These are phyloP conservation scores for Ambrosiella beaveri DNA, from an alignment of 2,329 filamentous ascomycete species.

Conservation along the genomic window DNA sequence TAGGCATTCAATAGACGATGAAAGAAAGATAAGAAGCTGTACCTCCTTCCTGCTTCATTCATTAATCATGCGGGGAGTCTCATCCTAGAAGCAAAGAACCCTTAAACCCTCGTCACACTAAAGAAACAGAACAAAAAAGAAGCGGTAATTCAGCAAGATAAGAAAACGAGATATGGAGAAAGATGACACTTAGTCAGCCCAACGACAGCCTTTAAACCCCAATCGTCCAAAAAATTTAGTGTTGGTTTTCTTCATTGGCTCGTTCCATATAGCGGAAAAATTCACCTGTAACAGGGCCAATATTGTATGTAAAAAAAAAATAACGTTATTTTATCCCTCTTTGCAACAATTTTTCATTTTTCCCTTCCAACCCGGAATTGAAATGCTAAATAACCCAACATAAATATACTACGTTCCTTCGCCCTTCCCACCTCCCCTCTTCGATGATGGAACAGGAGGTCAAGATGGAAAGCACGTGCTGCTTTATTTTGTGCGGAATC, in stretches of 20 bases:
- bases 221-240: neutral
- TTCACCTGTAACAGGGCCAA: neutral
- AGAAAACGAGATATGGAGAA: too few species aligned
- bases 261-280: neutral
- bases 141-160: too few species aligned
- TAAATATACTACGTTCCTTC: neutral
- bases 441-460: neutral
- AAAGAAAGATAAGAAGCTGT: neutral
- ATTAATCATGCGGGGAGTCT: neutral
- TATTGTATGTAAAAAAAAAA: neutral
- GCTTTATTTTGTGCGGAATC: neutral
- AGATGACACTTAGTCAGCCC: too few species aligned
- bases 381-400: neutral
- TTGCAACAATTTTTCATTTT: neutral
- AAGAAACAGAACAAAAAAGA: too few species aligned
- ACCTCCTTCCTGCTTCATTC: neutral
- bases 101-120: neutral
- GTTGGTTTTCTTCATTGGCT: neutral
- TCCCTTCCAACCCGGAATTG: neutral
- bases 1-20: neutral
- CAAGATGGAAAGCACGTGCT: neutral
- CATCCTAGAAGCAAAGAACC: neutral
- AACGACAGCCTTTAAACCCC: too few species aligned
- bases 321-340: neutral
- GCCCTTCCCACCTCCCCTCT: neutral